Evolutionary conservation across 108 stramenopile genomes (phyloP), one percentile per base, ranked within the genome.

Genomic region (Parietichytrium sp.): DNA sequence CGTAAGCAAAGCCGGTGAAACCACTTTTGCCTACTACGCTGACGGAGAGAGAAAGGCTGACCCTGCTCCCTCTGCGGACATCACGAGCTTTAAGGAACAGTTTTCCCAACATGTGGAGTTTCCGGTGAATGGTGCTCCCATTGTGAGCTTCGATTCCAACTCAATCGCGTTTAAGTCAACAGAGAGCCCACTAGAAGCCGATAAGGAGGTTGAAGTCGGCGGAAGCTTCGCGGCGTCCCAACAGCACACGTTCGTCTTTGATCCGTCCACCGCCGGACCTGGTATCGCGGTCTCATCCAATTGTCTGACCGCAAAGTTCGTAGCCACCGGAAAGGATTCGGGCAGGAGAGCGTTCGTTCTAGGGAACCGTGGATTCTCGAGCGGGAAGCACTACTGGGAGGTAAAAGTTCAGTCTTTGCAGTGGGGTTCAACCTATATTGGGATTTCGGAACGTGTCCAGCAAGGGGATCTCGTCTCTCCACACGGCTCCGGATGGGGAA

Each of bases 371-470:
- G 85, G 85, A 4, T 86, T 83, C 83, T 47, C 83, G 1, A 52
- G 54, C 4, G 85, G 85, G 6, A 50, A 83, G 49, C 85, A 86
- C 55, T 86, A 86, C 80, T 86, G 85, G 85, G 85, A 86, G 52
- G 85, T 82, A 29, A 48, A 30, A 23, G 30, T 84, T 20, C 33
- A 81, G 12, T 33, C 38, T 38, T 45, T 72, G 61, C 61, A 72
- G 42, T 72, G 61, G 61, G 61, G 61, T 25, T 45, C 38, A 33
- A 72, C 61, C 20, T n/a, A 45, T 7, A 2, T 72, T 72, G 61
- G 61, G 20, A 42, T 72, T 13, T 45, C 61, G 8, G 78, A 79
- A 7, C 42, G 82, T 16, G 16, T 4, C 12, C 18, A 15, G 0
- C 8, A 3, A 20, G 4, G 31, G 6, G 82, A 29, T 4, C 55